phyloP scores from a whole-genome alignment of 2,329 filamentous ascomycete species.

The Fusarium napiforme region DNA sequence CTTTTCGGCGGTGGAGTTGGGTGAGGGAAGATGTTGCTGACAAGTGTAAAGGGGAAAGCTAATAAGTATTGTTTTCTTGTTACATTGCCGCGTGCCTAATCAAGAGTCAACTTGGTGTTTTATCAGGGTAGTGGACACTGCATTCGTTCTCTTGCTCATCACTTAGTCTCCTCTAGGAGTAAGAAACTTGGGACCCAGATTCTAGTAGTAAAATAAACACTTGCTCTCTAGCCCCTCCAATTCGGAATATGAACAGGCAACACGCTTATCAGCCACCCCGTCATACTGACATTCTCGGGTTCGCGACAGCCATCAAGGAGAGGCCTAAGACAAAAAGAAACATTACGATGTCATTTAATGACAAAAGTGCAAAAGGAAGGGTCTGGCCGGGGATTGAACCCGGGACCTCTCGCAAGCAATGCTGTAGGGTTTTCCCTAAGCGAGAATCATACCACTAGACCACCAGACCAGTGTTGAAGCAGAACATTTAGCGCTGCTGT shows the following conservation, averaged over 20 bases:
- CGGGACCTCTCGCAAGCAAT: constrained; percentile 57
- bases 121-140: too few species aligned
- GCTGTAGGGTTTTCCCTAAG: constrained; percentile 66
- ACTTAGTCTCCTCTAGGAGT: background rate
- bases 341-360: rapidly evolving
- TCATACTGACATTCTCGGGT: too few species aligned
- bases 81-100: too few species aligned
- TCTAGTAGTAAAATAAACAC: background rate
- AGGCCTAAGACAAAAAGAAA: background rate
- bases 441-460: constrained; percentile 79
- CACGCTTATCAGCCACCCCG: background rate
- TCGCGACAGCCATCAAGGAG: too few species aligned
- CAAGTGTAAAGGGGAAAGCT: background rate
- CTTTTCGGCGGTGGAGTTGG: background rate
- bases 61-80: background rate
- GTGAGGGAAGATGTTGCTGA: background rate
- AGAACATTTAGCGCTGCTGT: background rate
- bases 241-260: background rate
- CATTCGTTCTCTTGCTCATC: background rate
- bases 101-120: background rate
- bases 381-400: constrained; percentile 60
- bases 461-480: constrained; percentile 55
- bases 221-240: background rate
- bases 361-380: constrained; percentile 39
- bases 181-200: background rate